Base-by-base conservation (phyloP, 2,329 filamentous ascomycete species). In the Verticillium zaregamsianum region DNA sequence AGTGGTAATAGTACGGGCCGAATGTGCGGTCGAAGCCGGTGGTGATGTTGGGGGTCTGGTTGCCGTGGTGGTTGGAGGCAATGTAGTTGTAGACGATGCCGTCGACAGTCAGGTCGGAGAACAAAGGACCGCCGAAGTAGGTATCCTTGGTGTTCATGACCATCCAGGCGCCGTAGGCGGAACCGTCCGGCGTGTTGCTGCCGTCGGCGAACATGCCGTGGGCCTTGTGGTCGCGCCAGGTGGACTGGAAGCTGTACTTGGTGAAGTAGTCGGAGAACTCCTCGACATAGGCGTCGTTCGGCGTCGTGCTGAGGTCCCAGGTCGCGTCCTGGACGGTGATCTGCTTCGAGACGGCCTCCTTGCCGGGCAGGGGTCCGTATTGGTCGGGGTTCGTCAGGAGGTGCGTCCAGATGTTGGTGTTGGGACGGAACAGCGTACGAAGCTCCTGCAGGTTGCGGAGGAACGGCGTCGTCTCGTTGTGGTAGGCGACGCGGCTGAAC, bases 81-180 rank as follows among this genome's bases (percentile, higher is more conserved):
- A 68, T 79, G 67, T 87, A 88, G 66, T 88, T 86, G 69, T 87
- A 87, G 0, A 87, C 79, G 58, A 87, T 86, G 1, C 84, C 85
- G 66, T 87, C 85, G 0, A 87, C 85, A 0, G 79, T 80, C 17
- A 88, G 73, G 65, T 87, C 85, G 0, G 83, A 86, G 70, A 87
- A 83, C 4, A 84, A 72, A 0, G 85, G 85, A 0, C 85, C 85
- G 9, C 81, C 82, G 64, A 81, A 86, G 66, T 85, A 86, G 2
- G 82, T 85, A 58, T 87, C 84, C 64, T 79, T 81, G 0, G 81
- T 86, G 66, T 86, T 86, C 80, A 85, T 83, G 5, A 87, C 82
- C 33, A 87, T 71, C 84, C 84, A 87, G 2, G 82, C 81, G 3
- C 84, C 84, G 64, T 80, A 87, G 0, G 80, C 80, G 0, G 76